Percentiles rank a stretch among this genome's conserved stretches.
Evolutionary conservation across 345 rosid genomes (phyloP).

Genomic region (Leavenworthia alabamica): DNA sequence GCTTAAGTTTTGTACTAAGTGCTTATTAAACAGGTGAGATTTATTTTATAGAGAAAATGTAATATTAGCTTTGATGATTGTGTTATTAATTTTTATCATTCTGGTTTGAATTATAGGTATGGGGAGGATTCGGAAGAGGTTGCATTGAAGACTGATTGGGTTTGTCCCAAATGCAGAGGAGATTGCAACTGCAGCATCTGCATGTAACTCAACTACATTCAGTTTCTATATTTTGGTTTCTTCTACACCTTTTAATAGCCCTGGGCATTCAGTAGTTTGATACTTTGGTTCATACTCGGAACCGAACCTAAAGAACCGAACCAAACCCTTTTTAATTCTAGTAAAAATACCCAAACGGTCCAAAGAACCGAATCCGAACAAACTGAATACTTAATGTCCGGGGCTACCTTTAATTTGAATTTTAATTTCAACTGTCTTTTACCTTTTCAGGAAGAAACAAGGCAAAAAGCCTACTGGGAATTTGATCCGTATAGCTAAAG

Average conservation of each 20-base stretch:
- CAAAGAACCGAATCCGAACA: too few relatives aligned
- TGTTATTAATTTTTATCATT: too few relatives aligned
- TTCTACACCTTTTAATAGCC: not conserved
- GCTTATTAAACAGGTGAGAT: conserved; percentile 65
- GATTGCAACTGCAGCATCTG: conserved; percentile 83
- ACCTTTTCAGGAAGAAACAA: conserved; percentile 50
- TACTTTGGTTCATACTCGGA: too few relatives aligned
- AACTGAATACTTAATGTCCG: too few relatives aligned
- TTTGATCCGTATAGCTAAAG: conserved; percentile 52
- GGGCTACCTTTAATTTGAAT: too few relatives aligned
- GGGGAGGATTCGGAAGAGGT: conserved; percentile 63
- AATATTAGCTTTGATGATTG: not conserved
- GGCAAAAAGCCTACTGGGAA: conserved; percentile 75
- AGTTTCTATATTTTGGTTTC: not conserved
- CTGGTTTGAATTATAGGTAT: conserved; percentile 50
- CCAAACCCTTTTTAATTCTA: too few relatives aligned
- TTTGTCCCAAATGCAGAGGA: conserved; percentile 74
- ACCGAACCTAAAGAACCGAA: too few relatives aligned
- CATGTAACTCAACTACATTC: conserved; percentile 45
- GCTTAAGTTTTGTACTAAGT: conserved; percentile 54
- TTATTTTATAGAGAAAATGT: not conserved
- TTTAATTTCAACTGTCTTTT: not conserved
- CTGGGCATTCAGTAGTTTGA: too few relatives aligned
- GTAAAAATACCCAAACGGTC: too few relatives aligned
- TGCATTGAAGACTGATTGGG: conserved; percentile 43